Evolutionary conservation across 345 rosid species (phyloP), one percentile per base, ranked within the genome.

Genomic region (Toxicodendron radicans): DNA sequence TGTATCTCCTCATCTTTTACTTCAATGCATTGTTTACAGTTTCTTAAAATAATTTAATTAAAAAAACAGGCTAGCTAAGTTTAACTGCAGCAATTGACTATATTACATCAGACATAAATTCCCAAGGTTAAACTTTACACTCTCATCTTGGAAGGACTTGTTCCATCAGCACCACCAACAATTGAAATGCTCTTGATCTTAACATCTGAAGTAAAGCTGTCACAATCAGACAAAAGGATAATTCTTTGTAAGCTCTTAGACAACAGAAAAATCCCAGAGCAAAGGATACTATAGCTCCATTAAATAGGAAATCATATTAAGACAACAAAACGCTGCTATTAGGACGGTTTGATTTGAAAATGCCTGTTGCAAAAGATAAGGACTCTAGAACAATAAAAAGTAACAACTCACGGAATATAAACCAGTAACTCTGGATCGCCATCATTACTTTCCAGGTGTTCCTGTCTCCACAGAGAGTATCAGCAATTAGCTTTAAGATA

Each of bases 401-500:
- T 7, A 46, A 21, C 11, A 51, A 86, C 97, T 75, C 84, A 92
- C 99, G 99, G 99, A 64, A 95, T 85, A 83, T 80, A 92, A 54
- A 95, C 93, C 75, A 95, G 94, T 71, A 95, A 85, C 82, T 95
- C 99, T 27, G 99, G 97, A 78, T 95, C 99, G 51, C 94, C 97
- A 18, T 92, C 97, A 78, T 91, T 95, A 86, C 97, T 95, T 79
- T 88, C 93, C 94, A 92, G 82, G 84, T 81, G 85, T 73, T 84
- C 97, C 99, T 95, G 86, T 64, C 75, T 59, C 73, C 72, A 35
- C 45, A 32, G 60, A 59, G 7, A 70, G 9, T 52, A 68, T 14
- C 20, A 27, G 8, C 43, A 10, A 5, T 23, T 12, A 66, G 67
- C 61, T 53, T 68, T 52, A 57, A 11, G 24, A 20, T 23, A 20